Percentiles rank a stretch among this genome's conserved stretches.
Conservation (phyloP, 164 flowering plant genomes). For the Cinnamomum micranthum region DNA sequence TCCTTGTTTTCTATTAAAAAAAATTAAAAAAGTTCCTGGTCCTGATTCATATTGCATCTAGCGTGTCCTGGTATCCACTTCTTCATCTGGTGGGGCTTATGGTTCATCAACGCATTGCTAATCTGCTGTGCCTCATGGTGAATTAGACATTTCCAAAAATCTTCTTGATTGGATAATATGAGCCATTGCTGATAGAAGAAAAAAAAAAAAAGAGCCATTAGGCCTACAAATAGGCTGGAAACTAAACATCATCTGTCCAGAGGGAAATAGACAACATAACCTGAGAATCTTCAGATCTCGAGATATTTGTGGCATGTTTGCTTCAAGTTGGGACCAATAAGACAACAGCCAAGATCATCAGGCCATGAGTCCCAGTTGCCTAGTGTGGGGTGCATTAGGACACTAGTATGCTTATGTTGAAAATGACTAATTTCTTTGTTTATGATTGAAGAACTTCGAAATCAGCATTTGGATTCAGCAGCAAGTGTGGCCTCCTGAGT, state of each 20-base stretch:
- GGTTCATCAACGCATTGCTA: not conserved
- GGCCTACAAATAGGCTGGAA: not conserved
- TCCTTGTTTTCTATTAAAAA: too few species aligned
- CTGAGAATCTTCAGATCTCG: not conserved
- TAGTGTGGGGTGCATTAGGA: not conserved
- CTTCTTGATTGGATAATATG: too few species aligned
- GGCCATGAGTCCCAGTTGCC: not conserved
- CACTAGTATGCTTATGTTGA: not conserved
- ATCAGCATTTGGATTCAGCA: conserved; percentile 4
- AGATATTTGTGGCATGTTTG: not conserved
- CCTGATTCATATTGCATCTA: not conserved
- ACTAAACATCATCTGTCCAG: not conserved
- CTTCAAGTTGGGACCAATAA: not conserved
- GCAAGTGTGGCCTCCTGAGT: not conserved
- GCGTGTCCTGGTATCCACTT: not conserved
- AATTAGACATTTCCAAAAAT: too few species aligned
- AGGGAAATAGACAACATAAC: too few species aligned
- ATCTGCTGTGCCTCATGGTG: not conserved
- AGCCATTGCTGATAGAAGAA: too few species aligned
- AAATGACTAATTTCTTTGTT: not conserved
- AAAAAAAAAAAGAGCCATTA: too few species aligned
- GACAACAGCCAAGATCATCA: not conserved
- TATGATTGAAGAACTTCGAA: too few species aligned
- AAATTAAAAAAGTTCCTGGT: too few species aligned
- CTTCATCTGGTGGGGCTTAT: not conserved